These are phyloP conservation scores for Elaphomyces granulatus DNA, from an alignment of 495 filamentous ascomycete species.

Conservation along the genomic window DNA sequence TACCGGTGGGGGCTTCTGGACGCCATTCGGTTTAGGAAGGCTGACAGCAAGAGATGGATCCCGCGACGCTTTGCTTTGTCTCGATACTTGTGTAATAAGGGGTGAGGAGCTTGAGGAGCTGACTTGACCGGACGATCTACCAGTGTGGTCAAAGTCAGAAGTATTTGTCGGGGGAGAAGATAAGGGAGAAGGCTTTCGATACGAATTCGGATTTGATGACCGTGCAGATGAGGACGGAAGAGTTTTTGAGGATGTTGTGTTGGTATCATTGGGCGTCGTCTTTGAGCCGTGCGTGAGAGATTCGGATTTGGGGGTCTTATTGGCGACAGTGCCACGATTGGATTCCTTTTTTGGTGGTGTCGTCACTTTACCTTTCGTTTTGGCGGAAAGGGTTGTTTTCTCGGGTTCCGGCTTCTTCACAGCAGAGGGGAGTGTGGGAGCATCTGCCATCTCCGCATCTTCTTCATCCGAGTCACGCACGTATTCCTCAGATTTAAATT, in stretches of 20 bases:
- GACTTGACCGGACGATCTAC: constrained; percentile 28
- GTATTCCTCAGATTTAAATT: constrained; percentile 59
- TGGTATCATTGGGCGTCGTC: constrained; percentile 9
- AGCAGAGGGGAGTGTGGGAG: constrained; percentile 18
- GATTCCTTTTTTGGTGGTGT: constrained; percentile 7
- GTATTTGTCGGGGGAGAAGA: constrained; percentile 66
- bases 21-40: constrained; percentile 11
- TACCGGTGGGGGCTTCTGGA: constrained; percentile 4
- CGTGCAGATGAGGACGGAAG: constrained; percentile 25
- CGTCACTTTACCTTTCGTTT: constrained; percentile 4
- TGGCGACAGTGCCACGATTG: constrained; percentile 4
- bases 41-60: constrained; percentile 7
- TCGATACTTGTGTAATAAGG: constrained; percentile 27
- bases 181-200: constrained; percentile 59
- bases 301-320: constrained; percentile 13
- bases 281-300: constrained; percentile 5
- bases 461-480: constrained; percentile 67
- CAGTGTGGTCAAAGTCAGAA: constrained; percentile 42
- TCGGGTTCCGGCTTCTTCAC: constrained; percentile 21
- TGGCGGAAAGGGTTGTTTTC: constrained; percentile 10
- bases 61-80: constrained; percentile 12
- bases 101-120: constrained; percentile 32
- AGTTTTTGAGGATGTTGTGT: constrained; percentile 23
- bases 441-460: constrained; percentile 40
- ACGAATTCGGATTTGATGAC: constrained; percentile 33